These are phyloP conservation scores for Neotropicomus parvogracilis DNA, from an alignment of 1,284 basidiomycete genomes.

Conservation along the genomic window DNA sequence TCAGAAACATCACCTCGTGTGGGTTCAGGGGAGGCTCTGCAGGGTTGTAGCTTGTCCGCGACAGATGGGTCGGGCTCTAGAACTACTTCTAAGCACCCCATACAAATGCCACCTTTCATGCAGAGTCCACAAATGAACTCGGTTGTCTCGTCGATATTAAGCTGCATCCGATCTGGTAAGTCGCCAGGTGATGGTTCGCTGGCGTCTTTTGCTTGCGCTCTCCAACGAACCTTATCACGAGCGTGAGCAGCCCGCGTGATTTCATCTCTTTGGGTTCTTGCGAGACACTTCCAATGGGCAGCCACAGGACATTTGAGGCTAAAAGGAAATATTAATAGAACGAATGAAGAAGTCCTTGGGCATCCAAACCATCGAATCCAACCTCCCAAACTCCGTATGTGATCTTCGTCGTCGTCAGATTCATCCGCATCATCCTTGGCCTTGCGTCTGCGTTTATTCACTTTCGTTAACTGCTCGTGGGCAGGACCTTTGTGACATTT, in stretches of 20 bases:
- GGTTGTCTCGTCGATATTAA: conserved; percentile 61
- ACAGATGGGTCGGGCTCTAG: conserved; percentile 42
- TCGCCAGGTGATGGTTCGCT: conserved; percentile 19
- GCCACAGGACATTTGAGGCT: conserved; percentile 75
- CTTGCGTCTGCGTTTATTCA: conserved; percentile 41
- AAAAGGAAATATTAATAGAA: conserved; percentile 8
- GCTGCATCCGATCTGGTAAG: conserved; percentile 28
- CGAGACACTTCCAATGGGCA: conserved; percentile 79
- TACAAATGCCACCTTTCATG: conserved; percentile 70
- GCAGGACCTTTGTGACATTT: conserved; percentile 63
- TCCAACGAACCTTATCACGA: conserved; percentile 45
- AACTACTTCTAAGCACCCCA: conserved; percentile 65
- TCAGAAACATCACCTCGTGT: conserved; percentile 21
- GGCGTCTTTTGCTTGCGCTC: conserved; percentile 23
- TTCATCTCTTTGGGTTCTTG: conserved; percentile 62
- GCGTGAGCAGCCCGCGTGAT: conserved; percentile 63
- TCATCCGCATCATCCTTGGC: conserved; percentile 37
- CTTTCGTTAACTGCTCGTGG: conserved; percentile 48
- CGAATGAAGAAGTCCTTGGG: conserved; percentile 2
- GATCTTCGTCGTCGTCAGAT: conserved; percentile 53
- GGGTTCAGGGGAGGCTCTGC: conserved; percentile 15
- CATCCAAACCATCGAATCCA: conserved; percentile 78
- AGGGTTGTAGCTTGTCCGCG: conserved; percentile 18
- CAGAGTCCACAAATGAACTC: conserved; percentile 80
- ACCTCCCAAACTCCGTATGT: conserved; percentile 59